A percentile compares a stretch with the other conserved stretches of the same genome.
Conservation (phyloP, 345 rosid species). For the Durio zibethinus region DNA sequence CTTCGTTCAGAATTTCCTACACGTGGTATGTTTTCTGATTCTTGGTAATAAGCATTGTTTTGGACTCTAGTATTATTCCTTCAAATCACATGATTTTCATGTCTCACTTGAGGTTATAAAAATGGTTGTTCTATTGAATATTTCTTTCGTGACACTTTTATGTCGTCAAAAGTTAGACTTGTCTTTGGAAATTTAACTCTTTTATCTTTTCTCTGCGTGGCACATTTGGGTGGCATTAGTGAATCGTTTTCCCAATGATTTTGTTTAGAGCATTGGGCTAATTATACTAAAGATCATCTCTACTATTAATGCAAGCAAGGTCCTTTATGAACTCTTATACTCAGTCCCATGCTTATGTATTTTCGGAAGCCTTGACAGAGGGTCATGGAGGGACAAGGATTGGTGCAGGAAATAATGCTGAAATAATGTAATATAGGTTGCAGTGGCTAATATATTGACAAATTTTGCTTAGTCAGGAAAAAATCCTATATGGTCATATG, state of each 20-base stretch:
- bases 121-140: neutral
- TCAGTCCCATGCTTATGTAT: neutral
- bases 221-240: neutral
- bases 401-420: neutral
- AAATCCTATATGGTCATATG: neutral
- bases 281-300: neutral
- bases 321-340: neutral
- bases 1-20: conserved; percentile 66
- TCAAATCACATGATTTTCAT: neutral
- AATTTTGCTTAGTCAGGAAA: neutral
- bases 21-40: conserved; percentile 46
- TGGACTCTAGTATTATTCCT: neutral
- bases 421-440: neutral
- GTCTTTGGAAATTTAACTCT: neutral
- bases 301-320: neutral
- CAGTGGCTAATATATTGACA: neutral
- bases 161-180: neutral
- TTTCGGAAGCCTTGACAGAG: neutral
- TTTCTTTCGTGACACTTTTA: neutral
- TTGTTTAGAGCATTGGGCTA: neutral
- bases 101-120: neutral
- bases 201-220: neutral
- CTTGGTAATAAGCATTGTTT: conserved; percentile 12
- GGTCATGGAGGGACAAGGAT: neutral
- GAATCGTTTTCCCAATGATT: neutral